Evolutionary conservation across 1,284 basidiomycete species (phyloP).

Genomic region (Leccinum fallax): DNA sequence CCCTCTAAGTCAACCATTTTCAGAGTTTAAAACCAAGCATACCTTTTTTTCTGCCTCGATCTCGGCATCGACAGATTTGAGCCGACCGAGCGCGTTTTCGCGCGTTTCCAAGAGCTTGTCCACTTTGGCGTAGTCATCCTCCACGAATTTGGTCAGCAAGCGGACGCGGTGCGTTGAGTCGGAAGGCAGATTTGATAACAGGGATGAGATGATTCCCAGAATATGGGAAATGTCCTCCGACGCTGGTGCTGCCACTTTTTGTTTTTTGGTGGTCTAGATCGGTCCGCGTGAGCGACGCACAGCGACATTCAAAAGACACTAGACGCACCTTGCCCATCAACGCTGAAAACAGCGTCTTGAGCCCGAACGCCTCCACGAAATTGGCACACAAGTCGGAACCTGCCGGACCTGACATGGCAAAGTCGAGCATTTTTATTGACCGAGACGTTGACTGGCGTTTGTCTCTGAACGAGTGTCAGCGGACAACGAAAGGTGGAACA

Average conservation of each 20-base stretch:
- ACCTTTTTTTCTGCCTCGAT: conserved; percentile 72
- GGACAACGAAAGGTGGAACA: neutral
- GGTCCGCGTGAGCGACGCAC: conserved; percentile 6
- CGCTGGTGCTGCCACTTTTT: conserved; percentile 58
- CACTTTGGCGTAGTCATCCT: conserved; percentile 88
- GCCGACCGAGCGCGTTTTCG: conserved; percentile 62
- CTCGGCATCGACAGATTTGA: conserved; percentile 62
- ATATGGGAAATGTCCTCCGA: conserved; percentile 88
- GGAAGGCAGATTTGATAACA: conserved; percentile 88
- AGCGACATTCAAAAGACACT: neutral
- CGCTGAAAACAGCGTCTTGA: conserved; percentile 87
- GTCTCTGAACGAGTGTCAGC: conserved; percentile 53
- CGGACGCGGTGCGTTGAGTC: conserved; percentile 84
- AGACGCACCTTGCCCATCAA: conserved; percentile 88
- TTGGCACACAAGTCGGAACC: conserved; percentile 78
- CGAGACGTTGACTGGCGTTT: conserved; percentile 80
- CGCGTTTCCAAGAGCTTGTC: conserved; percentile 91
- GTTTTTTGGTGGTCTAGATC: conserved; percentile 57
- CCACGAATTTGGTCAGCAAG: conserved; percentile 91
- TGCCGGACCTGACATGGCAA: conserved; percentile 84
- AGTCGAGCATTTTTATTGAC: conserved; percentile 89
- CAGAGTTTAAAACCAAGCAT: conserved; percentile 9
- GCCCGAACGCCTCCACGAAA: conserved; percentile 86
- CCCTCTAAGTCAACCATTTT: neutral
- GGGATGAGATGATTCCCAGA: conserved; percentile 84